A percentile compares a stretch with the other conserved stretches of the same genome.
These are phyloP conservation scores for Tubosaeta brunneosetosa DNA, from an alignment of 768 basidiomycete genomes.

Conservation along the genomic window DNA sequence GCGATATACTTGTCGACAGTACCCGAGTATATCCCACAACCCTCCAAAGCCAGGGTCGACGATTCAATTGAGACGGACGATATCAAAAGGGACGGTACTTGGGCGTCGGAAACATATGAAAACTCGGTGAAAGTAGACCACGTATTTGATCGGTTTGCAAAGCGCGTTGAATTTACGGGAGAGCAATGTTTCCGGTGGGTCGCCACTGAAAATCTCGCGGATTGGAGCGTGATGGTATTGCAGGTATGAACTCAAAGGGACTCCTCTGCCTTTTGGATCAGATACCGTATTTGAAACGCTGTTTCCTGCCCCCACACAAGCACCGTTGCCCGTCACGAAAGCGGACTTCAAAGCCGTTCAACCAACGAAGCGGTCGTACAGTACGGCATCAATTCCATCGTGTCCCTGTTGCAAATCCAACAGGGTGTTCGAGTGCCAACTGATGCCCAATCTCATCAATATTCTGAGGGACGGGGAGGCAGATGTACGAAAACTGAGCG, in stretches of 20 bases:
- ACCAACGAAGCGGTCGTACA: slow-evolving; percentile 48
- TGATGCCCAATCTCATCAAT: slow-evolving; percentile 93
- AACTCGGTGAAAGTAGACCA: slow-evolving; percentile 75
- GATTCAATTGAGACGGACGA: slow-evolving; percentile 41
- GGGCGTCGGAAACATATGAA: slow-evolving; percentile 76
- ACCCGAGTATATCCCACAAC: slow-evolving; percentile 65
- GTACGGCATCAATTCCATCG: slow-evolving; percentile 46
- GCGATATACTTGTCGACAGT: slow-evolving; percentile 71
- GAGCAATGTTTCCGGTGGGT: slow-evolving; percentile 83
- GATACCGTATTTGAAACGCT: slow-evolving; percentile 67
- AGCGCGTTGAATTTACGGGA: slow-evolving; percentile 63
- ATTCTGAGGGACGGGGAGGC: slow-evolving; percentile 42
- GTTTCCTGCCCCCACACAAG: slow-evolving; percentile 55
- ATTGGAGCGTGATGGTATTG: not conserved
- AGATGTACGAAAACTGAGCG: slow-evolving; percentile 40
- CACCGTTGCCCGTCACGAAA: slow-evolving; percentile 53
- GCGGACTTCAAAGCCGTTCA: slow-evolving; percentile 51
- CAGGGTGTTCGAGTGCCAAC: slow-evolving; percentile 86
- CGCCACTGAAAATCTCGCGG: not conserved
- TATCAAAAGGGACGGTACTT: slow-evolving; percentile 46
- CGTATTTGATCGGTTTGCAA: slow-evolving; percentile 81
- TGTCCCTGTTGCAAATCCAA: slow-evolving; percentile 66
- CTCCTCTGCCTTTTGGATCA: slow-evolving; percentile 80
- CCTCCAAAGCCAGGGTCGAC: slow-evolving; percentile 40
- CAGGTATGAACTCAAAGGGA: slow-evolving; percentile 86